Evolutionary conservation across 129 eudicot species (phyloP), one percentile per base, ranked within the genome.

Genomic region (Tanacetum coccineum): DNA sequence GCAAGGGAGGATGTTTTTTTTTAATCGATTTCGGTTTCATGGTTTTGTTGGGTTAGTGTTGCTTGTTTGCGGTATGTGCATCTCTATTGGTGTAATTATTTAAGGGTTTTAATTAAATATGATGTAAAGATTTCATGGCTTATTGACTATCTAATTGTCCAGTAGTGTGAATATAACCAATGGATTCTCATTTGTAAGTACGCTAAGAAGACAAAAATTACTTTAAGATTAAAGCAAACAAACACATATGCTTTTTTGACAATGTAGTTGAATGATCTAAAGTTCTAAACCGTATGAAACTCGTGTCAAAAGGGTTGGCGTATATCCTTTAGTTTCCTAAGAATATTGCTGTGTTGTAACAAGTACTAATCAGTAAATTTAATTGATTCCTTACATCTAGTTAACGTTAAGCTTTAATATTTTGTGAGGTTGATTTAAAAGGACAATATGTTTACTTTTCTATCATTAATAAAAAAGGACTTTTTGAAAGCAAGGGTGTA

Each of bases 1-100:
- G 68, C 68, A 68, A 59, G 56, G 48, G 48, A 57, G 64, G 8
- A 25, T 55, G 47, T n/a, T 55, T 64, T 17, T 46, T 73, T 54
- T 44, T 73, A 73, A 64, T 64, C 2, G 36, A 62, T 55, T 64
- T 64, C 51, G 58, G 64, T 73, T 44, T 13, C 42, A 63, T 73
- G 77, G 13, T 64, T 68, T 68, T n/a, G 63, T 68, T 20, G n/a
- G 73, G 73, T 13, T 68, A 68, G 73, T 68, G 64, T 39, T 68
- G 63, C 45, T 71, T 76, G 69, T 62, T 62, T 62, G 75, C 68
- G 36, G 49, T 64, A 68, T 61, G 69, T 76, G 80, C 64, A 68
- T 75, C 74, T 60, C 65, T 51, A 59, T 68, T 68, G 74, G 48
- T 68, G 75, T 76, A 68, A 76, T 76, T 76, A 76, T 68, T 69